Percentiles rank a stretch among this genome's conserved stretches.
phyloP scores from a whole-genome alignment of 805 yeast genomes.

The Candida easanensis region DNA sequence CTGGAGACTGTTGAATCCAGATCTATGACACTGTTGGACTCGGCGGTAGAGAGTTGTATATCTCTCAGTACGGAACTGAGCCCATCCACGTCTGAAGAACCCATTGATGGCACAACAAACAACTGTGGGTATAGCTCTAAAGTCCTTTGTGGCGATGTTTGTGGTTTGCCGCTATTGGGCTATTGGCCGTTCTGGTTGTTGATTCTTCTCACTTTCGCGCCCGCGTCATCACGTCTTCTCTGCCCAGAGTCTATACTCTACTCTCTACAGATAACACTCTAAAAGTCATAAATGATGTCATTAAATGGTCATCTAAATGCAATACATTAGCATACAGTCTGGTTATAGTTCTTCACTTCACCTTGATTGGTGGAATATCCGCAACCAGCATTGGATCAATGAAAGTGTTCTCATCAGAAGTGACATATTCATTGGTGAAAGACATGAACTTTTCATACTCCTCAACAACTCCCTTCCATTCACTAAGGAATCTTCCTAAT shows the following conservation, averaged over 20 bases:
- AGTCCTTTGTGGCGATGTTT: too few species aligned
- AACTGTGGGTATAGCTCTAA: too few species aligned
- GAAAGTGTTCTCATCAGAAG: conserved; percentile 11
- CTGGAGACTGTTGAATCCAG: not conserved
- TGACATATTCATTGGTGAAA: conserved; percentile 26
- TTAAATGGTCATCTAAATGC: not conserved
- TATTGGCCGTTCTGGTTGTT: too few species aligned
- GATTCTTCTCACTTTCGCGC: too few species aligned
- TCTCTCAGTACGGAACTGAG: not conserved
- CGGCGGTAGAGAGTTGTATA: not conserved
- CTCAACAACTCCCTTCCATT: conserved; percentile 45
- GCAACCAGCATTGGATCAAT: conserved; percentile 17
- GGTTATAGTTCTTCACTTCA: conserved; percentile 7
- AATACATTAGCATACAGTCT: too few species aligned
- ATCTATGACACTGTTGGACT: not conserved
- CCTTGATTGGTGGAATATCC: conserved; percentile 14
- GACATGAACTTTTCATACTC: conserved; percentile 41
- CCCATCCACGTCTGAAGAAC: not conserved
- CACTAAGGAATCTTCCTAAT: conserved; percentile 49
- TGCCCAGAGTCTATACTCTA: too few species aligned
- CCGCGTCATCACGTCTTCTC: too few species aligned
- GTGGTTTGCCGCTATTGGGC: too few species aligned
- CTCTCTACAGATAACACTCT: not conserved
- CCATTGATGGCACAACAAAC: not conserved
- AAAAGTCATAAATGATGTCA: not conserved